A percentile compares a stretch with the other conserved stretches of the same genome.
Evolutionary conservation across 164 flowering plant species (phyloP).

Genomic region (Chimonanthus salicifolius): DNA sequence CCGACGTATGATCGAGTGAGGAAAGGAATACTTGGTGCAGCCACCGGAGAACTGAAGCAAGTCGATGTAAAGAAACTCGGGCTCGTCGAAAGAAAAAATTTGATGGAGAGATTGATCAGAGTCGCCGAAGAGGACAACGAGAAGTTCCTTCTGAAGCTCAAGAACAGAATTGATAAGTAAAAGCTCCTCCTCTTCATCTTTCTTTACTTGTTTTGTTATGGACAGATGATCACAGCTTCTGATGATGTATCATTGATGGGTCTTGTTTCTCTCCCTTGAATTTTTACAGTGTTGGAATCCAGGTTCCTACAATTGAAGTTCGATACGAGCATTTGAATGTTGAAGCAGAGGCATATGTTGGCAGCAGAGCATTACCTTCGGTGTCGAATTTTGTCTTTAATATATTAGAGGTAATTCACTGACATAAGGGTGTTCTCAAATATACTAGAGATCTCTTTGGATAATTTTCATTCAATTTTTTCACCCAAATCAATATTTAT

Average conservation of each 20-base stretch:
- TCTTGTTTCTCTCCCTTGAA: background rate
- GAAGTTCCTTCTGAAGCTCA: constrained; percentile 65
- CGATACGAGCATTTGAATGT: constrained; percentile 64
- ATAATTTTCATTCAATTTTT: background rate
- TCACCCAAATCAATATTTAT: no score
- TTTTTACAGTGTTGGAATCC: constrained; percentile 62
- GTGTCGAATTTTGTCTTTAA: constrained; percentile 35
- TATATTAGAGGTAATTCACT: constrained; percentile 5
- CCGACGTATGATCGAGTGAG: constrained; percentile 17
- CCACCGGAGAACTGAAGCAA: constrained; percentile 29
- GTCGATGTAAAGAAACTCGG: constrained; percentile 73
- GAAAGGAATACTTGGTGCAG: constrained; percentile 8
- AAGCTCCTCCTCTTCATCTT: constrained; percentile 6
- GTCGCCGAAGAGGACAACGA: constrained; percentile 92
- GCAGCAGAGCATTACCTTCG: constrained; percentile 72
- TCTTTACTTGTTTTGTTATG: background rate
- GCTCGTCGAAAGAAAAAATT: constrained; percentile 43
- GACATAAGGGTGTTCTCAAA: background rate
- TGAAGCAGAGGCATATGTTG: constrained; percentile 65
- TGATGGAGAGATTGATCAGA: constrained; percentile 63
- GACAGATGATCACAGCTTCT: background rate
- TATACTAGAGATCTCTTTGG: background rate
- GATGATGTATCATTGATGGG: background rate
- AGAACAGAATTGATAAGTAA: constrained; percentile 68
- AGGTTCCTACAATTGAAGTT: constrained; percentile 77